These are phyloP conservation scores for Dactylellina drechsleri DNA, from an alignment of 2,329 filamentous ascomycete genomes.

Conservation along the genomic window DNA sequence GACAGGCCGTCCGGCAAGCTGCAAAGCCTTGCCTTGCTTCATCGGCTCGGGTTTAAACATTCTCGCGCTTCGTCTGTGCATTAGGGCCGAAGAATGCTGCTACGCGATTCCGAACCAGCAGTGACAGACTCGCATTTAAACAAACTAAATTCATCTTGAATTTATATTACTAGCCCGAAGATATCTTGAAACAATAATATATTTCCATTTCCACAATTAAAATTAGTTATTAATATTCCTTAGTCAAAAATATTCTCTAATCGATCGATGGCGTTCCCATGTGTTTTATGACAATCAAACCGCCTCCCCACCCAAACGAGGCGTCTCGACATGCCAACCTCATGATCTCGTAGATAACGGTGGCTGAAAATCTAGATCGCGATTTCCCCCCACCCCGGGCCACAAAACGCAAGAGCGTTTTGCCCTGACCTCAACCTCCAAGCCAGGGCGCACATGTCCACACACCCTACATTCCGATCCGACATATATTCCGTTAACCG, in stretches of 20 bases:
- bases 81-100: conserved; percentile 1
- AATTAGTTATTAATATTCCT: too few relatives aligned
- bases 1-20: conserved; percentile 14
- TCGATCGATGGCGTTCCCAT: too few relatives aligned
- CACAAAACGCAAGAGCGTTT: conserved; percentile 13
- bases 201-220: too few relatives aligned
- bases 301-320: not conserved
- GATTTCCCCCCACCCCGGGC: not conserved
- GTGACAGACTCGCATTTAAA: not conserved
- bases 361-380: conserved; percentile 18
- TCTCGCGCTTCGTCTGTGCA: conserved; percentile 9
- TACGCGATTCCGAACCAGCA: not conserved
- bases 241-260: too few relatives aligned
- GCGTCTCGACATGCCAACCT: not conserved
- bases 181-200: too few relatives aligned
- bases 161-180: too few relatives aligned
- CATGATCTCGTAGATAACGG: conserved; percentile 15
- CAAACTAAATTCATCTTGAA: too few relatives aligned
- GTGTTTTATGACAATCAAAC: too few relatives aligned
- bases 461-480: conserved; percentile 5
- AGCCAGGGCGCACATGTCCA: not conserved
- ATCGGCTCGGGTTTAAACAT: conserved; percentile 17
- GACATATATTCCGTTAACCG: conserved; percentile 29
- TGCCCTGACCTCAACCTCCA: not conserved
- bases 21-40: not conserved